These are phyloP conservation scores for Lantana camara DNA, from an alignment of 257 asterid species.

Conservation along the genomic window DNA sequence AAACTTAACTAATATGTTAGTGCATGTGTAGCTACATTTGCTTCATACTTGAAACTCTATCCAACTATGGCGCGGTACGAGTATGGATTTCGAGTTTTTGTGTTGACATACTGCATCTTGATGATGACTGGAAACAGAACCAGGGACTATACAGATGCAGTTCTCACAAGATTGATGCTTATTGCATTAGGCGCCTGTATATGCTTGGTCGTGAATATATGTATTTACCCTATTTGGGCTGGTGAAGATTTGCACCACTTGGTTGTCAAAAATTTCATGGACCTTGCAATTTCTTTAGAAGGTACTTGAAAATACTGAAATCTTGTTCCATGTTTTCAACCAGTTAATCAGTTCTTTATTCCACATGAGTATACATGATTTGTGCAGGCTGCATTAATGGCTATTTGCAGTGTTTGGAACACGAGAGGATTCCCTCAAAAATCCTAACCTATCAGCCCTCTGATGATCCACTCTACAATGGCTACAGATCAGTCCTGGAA, in stretches of 20 bases:
- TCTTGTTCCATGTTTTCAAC: not conserved
- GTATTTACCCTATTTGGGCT: conserved; percentile 53
- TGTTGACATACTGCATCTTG: conserved; percentile 53
- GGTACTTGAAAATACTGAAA: conserved; percentile 31
- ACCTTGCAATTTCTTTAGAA: conserved; percentile 48
- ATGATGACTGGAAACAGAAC: conserved; percentile 51
- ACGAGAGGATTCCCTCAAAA: conserved; percentile 40
- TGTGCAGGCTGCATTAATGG: conserved; percentile 47
- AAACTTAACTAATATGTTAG: not conserved
- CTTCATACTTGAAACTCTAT: conserved; percentile 43
- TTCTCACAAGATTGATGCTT: conserved; percentile 40
- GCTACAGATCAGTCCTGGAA: conserved; percentile 51
- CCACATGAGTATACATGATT: no score
- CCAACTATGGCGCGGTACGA: conserved; percentile 55
- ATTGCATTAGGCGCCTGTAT: conserved; percentile 49
- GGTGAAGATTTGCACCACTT: conserved; percentile 53
- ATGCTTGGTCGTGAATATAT: conserved; percentile 41
- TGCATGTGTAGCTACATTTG: conserved; percentile 35
- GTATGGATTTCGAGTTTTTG: conserved; percentile 53
- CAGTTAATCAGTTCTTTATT: not conserved
- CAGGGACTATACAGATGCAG: conserved; percentile 25
- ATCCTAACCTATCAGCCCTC: conserved; percentile 37
- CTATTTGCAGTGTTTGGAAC: conserved; percentile 40
- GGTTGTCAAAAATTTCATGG: conserved; percentile 49
- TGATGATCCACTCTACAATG: conserved; percentile 43